Percentiles rank a stretch among this genome's conserved stretches.
These are phyloP conservation scores for Tricholoma hemisulphureum DNA, from an alignment of 768 basidiomycete species.

Conservation along the genomic window DNA sequence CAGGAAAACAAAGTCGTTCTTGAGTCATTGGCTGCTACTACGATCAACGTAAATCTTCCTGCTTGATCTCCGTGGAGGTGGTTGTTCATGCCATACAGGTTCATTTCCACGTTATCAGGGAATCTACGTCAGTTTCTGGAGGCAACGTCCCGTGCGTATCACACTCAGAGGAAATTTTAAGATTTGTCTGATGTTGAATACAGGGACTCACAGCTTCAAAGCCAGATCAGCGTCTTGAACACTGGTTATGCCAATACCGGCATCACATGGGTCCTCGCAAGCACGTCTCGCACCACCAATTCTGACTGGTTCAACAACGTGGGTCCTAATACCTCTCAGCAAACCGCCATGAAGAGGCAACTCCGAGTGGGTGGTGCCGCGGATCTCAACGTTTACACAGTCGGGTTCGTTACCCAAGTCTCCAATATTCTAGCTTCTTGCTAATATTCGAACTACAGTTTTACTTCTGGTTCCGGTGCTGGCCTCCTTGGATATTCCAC, in stretches of 20 bases:
- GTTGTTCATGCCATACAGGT: slow-evolving; percentile 24
- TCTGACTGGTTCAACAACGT: slow-evolving; percentile 47
- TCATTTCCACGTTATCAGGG: slow-evolving; percentile 39
- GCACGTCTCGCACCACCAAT: slow-evolving; percentile 44
- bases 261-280: slow-evolving; percentile 39
- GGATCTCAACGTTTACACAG: slow-evolving; percentile 51
- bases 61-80: neutral
- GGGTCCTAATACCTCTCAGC: slow-evolving; percentile 32
- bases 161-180: neutral
- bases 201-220: slow-evolving; percentile 37
- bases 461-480: slow-evolving; percentile 34
- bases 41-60: slow-evolving; percentile 17
- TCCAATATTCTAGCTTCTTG: neutral
- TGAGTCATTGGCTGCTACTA: slow-evolving; percentile 1
- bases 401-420: slow-evolving; percentile 40
- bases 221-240: slow-evolving; percentile 43
- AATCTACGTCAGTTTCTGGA: slow-evolving; percentile 29
- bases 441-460: slow-evolving; percentile 23
- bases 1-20: slow-evolving; percentile 33
- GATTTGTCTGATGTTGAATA: slow-evolving; percentile 1
- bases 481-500: slow-evolving; percentile 56
- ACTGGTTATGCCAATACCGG: slow-evolving; percentile 36
- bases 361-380: slow-evolving; percentile 40
- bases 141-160: slow-evolving; percentile 42
- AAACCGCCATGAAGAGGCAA: slow-evolving; percentile 48